A percentile compares a stretch with the other conserved stretches of the same genome.
phyloP scores from a whole-genome alignment of 345 rosid species.

The Salix viminalis region DNA sequence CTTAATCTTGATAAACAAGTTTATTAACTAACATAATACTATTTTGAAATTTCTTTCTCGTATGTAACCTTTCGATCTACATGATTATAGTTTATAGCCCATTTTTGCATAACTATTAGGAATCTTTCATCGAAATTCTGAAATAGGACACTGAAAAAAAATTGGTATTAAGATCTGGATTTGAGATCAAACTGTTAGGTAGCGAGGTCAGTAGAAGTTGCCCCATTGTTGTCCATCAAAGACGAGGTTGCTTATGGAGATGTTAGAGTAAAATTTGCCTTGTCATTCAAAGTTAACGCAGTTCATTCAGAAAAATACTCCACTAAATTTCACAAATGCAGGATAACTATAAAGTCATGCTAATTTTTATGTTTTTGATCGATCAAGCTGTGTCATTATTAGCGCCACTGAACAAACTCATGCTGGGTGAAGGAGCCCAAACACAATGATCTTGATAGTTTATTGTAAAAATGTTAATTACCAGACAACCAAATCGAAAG shows the following conservation, averaged over 20 bases:
- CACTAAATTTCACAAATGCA: not conserved
- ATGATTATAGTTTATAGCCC: not conserved
- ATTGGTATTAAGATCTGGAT: not conserved
- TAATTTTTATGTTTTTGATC: not conserved
- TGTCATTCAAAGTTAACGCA: not conserved
- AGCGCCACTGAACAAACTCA: not conserved
- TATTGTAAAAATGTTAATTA: not conserved
- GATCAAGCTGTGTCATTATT: not conserved
- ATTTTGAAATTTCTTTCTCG: conserved; percentile 63
- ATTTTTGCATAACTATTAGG: not conserved
- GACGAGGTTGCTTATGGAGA: not conserved
- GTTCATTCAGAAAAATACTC: not conserved
- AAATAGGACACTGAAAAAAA: not conserved
- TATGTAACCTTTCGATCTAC: conserved; percentile 25
- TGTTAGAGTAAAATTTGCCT: not conserved
- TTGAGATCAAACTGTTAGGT: not conserved
- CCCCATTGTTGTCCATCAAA: not conserved
- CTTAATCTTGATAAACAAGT: too few relatives aligned
- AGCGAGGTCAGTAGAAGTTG: not conserved
- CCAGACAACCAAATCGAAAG: not conserved
- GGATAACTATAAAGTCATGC: not conserved
- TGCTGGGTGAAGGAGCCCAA: not conserved
- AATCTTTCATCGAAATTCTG: not conserved
- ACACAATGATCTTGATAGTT: not conserved
- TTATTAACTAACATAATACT: not conserved